Conservation (phyloP, 2,329 filamentous ascomycete species). For the Fusarium marasasianum region DNA sequence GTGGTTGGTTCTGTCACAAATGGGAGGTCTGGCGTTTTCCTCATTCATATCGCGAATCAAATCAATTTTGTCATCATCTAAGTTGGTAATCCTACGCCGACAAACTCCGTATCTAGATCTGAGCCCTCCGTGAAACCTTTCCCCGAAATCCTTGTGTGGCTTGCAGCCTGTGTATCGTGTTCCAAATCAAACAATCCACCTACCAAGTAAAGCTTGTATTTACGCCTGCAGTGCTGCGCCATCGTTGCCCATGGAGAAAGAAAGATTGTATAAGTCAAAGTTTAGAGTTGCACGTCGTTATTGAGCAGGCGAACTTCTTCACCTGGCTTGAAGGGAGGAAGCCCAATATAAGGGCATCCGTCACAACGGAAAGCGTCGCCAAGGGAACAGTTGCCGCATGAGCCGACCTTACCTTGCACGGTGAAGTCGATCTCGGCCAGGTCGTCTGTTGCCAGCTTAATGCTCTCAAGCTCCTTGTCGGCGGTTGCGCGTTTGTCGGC, state of each 20-base stretch:
- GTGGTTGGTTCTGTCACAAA: conserved; percentile 16
- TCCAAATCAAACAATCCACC: conserved; percentile 26
- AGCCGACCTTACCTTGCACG: conserved; percentile 94
- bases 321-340: conserved; percentile 96
- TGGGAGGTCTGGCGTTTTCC: conserved; percentile 33
- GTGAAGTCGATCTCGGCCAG: conserved; percentile 92
- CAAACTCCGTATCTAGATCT: conserved; percentile 39
- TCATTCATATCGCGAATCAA: conserved; percentile 18
- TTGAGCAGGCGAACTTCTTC: conserved; percentile 92
- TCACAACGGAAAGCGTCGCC: conserved; percentile 88
- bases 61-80: conserved; percentile 38
- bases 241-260: conserved; percentile 23
- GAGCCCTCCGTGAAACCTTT: conserved; percentile 37
- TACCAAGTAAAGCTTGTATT: conserved; percentile 31
- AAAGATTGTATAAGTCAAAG: background rate
- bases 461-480: conserved; percentile 69
- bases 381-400: conserved; percentile 91
- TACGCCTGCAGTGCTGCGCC: conserved; percentile 40
- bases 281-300: conserved; percentile 82
- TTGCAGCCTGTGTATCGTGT: conserved; percentile 31
- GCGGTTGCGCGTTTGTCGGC: conserved; percentile 74
- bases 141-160: conserved; percentile 25
- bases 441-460: conserved; percentile 80
- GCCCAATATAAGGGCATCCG: conserved; percentile 82
- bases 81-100: conserved; percentile 35